Percentiles rank a stretch among this genome's conserved stretches.
Conservation (phyloP, 352 stramenopile genomes). For the Globisporangium middletonii region DNA sequence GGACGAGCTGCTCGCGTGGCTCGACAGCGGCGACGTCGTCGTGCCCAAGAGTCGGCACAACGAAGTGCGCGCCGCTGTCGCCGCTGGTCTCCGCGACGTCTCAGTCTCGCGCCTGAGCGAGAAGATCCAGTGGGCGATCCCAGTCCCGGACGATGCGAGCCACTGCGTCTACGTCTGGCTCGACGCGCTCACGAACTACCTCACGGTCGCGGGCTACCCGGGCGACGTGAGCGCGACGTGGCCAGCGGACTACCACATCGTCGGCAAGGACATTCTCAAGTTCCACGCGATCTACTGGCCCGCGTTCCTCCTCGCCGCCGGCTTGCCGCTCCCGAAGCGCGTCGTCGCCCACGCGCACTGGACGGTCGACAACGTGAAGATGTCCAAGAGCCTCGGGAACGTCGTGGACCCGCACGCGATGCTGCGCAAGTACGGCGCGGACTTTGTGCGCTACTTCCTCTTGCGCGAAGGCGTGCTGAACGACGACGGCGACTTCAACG, state of each 20-base stretch:
- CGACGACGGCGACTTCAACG: constrained; percentile 91
- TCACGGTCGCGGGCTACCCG: constrained; percentile 94
- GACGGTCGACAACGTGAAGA: constrained; percentile 98
- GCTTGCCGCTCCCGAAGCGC: constrained; percentile 89
- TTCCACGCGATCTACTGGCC: constrained; percentile 99
- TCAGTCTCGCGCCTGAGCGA: constrained; percentile 95
- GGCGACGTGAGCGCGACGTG: constrained; percentile 30
- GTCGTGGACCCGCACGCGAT: constrained; percentile 94
- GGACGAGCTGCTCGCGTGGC: constrained; percentile 88
- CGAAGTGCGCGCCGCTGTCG: constrained; percentile 87
- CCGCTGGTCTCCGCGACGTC: constrained; percentile 91
- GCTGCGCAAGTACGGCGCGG: constrained; percentile 88
- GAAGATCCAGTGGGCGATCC: constrained; percentile 96
- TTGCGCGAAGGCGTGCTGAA: constrained; percentile 92
- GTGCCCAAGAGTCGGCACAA: constrained; percentile 89
- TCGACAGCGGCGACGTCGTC: constrained; percentile 87
- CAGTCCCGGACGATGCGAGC: constrained; percentile 84
- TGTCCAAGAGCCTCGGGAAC: constrained; percentile 99
- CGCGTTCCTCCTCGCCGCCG: constrained; percentile 92
- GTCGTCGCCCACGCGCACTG: constrained; percentile 98
- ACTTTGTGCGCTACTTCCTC: constrained; percentile 93
- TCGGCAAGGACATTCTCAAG: constrained; percentile 99
- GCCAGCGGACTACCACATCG: constrained; percentile 86
- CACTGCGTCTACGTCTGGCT: constrained; percentile 99
- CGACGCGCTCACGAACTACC: constrained; percentile 98